Conservation (phyloP, 441 rosid species). For the Macaranga tanarius region DNA sequence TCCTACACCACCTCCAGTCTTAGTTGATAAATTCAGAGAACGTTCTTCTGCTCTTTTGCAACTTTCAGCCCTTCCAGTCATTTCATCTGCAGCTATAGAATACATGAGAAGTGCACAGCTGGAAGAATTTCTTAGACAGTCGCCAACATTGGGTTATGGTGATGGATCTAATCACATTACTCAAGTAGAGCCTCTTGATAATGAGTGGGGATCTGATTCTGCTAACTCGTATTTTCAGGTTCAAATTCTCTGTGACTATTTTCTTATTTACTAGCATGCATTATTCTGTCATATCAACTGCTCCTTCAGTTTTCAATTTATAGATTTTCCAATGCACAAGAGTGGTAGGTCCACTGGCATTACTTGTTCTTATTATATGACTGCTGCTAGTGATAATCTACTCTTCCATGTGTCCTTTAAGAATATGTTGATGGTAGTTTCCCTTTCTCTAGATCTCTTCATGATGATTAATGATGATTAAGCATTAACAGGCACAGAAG, state of each 20-base stretch:
- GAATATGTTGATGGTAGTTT: slow-evolving; percentile 1
- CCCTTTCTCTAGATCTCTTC: slow-evolving; percentile 20
- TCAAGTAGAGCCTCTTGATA: slow-evolving; percentile 34
- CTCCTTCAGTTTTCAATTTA: neutral
- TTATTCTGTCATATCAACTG: neutral
- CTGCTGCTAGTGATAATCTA: slow-evolving; percentile 6
- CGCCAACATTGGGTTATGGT: slow-evolving; percentile 33
- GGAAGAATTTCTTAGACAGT: slow-evolving; percentile 54
- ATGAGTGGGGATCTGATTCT: slow-evolving; percentile 38
- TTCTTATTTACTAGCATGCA: neutral
- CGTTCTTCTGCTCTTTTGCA: slow-evolving; percentile 54
- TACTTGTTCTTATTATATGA: neutral
- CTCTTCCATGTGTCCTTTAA: neutral
- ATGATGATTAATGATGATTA: slow-evolving; percentile 21
- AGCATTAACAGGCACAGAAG: slow-evolving; percentile 66
- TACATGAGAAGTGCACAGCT: slow-evolving; percentile 64
- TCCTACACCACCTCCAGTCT: slow-evolving; percentile 58
- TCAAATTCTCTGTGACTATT: neutral
- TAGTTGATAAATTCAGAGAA: slow-evolving; percentile 64
- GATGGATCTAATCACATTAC: slow-evolving; percentile 23
- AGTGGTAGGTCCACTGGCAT: neutral
- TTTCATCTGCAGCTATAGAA: slow-evolving; percentile 68
- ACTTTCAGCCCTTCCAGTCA: slow-evolving; percentile 65
- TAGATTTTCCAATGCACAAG: neutral
- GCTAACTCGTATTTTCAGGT: slow-evolving; percentile 76